phyloP scores from a whole-genome alignment of 2,329 filamentous ascomycete species.

The Cadophora gregata region DNA sequence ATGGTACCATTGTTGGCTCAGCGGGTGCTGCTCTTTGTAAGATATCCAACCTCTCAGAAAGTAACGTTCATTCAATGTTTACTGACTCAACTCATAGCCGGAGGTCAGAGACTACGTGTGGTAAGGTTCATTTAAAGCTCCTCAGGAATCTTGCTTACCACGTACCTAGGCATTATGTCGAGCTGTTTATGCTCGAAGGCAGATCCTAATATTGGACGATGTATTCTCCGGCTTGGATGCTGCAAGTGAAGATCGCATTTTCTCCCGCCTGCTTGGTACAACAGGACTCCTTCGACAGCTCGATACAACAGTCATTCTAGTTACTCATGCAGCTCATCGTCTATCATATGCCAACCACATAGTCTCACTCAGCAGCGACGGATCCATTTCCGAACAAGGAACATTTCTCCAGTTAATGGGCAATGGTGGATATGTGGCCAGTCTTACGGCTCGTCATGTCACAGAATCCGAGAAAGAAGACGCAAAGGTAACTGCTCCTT shows the following conservation, averaged over 20 bases:
- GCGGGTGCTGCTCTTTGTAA: constrained; percentile 41
- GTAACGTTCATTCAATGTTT: not conserved
- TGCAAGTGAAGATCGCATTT: constrained; percentile 36
- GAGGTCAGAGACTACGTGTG: constrained; percentile 37
- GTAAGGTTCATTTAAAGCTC: constrained; percentile 44
- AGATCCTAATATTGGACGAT: constrained; percentile 41
- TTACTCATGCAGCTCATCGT: constrained; percentile 42
- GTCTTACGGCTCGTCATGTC: constrained; percentile 29
- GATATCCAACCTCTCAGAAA: not conserved
- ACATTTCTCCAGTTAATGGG: constrained; percentile 28
- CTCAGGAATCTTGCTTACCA: constrained; percentile 39
- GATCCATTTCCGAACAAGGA: constrained; percentile 43
- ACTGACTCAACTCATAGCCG: constrained; percentile 23
- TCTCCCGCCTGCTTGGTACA: constrained; percentile 32
- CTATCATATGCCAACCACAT: constrained; percentile 34
- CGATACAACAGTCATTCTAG: constrained; percentile 47
- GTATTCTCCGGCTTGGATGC: constrained; percentile 42
- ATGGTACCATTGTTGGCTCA: constrained; percentile 39
- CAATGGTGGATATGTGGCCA: constrained; percentile 31
- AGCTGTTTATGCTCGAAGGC: constrained; percentile 46
- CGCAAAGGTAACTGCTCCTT: constrained; percentile 11
- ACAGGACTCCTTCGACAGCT: constrained; percentile 35
- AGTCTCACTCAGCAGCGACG: constrained; percentile 45
- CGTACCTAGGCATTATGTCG: constrained; percentile 59
- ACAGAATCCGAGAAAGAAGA: constrained; percentile 17